These are phyloP conservation scores for Crithidia thermophila DNA, from an alignment of 208 protist genomes.

Conservation along the genomic window DNA sequence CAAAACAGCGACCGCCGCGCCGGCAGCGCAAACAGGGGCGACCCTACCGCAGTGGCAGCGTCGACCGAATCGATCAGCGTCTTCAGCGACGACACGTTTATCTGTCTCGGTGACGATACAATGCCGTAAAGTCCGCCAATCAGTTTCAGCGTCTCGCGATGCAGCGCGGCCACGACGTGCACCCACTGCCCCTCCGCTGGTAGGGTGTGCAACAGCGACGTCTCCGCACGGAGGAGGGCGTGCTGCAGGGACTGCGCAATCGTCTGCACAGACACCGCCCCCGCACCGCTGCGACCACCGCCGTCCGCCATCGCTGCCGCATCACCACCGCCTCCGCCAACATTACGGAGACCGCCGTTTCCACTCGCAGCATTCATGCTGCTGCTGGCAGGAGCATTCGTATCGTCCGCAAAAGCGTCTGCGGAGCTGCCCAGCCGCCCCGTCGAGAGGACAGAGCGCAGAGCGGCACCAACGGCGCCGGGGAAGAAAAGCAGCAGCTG, in stretches of 20 bases:
- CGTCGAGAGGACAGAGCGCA: conserved; percentile 47
- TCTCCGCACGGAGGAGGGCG: conserved; percentile 62
- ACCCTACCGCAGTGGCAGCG: conserved; percentile 30
- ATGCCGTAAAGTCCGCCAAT: conserved; percentile 71
- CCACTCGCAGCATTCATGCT: too few species aligned
- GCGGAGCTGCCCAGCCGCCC: not conserved
- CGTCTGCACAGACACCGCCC: conserved; percentile 43
- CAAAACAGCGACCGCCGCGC: conserved; percentile 21
- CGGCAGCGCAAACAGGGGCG: conserved; percentile 11
- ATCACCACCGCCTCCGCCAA: too few species aligned
- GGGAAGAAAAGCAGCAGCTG: conserved; percentile 74
- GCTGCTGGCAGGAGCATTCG: too few species aligned
- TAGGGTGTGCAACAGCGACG: conserved; percentile 48
- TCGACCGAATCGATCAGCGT: conserved; percentile 32
- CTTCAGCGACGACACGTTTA: conserved; percentile 31
- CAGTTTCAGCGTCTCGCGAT: conserved; percentile 60
- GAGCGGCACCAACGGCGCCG: conserved; percentile 51
- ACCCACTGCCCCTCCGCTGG: conserved; percentile 40
- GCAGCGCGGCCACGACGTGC: conserved; percentile 39
- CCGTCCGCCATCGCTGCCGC: not conserved
- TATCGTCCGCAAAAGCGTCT: too few species aligned
- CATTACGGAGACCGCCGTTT: too few species aligned
- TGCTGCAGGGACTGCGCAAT: conserved; percentile 64
- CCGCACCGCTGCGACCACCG: not conserved
- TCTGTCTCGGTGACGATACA: conserved; percentile 25